Percentiles rank a stretch among this genome's conserved stretches.
These are phyloP conservation scores for Trametes punicea DNA, from an alignment of 768 basidiomycete genomes.

Conservation along the genomic window DNA sequence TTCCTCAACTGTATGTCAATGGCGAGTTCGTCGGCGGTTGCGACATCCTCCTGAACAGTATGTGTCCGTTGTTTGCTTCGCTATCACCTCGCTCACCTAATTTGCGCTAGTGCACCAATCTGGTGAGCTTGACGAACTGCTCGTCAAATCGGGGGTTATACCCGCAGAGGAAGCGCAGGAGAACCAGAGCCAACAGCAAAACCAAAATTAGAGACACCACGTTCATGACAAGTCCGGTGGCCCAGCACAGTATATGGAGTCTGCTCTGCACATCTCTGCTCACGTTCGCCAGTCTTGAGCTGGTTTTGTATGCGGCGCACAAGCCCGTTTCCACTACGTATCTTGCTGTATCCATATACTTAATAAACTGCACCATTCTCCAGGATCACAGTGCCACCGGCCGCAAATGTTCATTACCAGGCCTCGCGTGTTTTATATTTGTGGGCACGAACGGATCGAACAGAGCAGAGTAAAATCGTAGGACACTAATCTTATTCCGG, in stretches of 20 bases:
- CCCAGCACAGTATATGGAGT: too few species aligned
- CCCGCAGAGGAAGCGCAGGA: conserved; percentile 37
- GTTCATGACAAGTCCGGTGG: not conserved
- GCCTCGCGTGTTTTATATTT: too few species aligned
- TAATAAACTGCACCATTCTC: not conserved
- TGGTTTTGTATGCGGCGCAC: too few species aligned
- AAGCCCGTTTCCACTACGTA: too few species aligned
- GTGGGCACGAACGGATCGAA: too few species aligned
- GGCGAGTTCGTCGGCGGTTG: conserved; percentile 97
- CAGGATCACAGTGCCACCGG: not conserved
- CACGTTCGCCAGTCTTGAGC: too few species aligned
- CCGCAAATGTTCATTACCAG: too few species aligned
- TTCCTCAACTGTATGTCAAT: conserved; percentile 91
- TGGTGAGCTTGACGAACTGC: conserved; percentile 83
- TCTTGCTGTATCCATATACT: conserved; percentile 8
- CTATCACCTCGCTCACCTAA: not conserved
- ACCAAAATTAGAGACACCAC: conserved; percentile 11
- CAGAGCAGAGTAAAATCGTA: not conserved
- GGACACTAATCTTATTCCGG: conserved; percentile 13
- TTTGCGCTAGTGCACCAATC: conserved; percentile 84
- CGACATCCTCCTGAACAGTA: conserved; percentile 87
- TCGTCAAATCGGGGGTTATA: conserved; percentile 70
- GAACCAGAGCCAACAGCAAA: conserved; percentile 1
- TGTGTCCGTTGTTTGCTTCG: not conserved
- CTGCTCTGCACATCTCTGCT: not conserved